phyloP scores from a whole-genome alignment of 345 rosid genomes.

The Turritis glabra region DNA sequence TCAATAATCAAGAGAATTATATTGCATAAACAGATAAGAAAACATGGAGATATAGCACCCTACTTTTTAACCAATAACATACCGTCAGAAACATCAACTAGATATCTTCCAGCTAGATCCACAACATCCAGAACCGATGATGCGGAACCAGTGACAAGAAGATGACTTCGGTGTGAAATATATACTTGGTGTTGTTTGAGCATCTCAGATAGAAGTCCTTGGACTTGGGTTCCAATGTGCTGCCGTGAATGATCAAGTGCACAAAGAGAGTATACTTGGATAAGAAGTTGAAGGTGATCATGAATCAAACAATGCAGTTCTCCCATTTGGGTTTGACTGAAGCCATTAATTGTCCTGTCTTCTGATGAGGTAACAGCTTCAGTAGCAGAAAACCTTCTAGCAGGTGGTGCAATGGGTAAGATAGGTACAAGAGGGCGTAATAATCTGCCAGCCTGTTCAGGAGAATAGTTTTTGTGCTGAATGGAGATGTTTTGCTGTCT shows the following conservation, averaged over 20 bases:
- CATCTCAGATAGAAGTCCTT: conserved; percentile 70
- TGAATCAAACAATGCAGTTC: conserved; percentile 76
- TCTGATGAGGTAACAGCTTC: conserved; percentile 40
- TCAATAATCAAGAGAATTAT: conserved; percentile 28
- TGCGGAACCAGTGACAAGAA: conserved; percentile 45
- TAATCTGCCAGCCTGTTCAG: conserved; percentile 65
- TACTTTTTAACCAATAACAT: conserved; percentile 27
- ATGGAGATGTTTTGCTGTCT: conserved; percentile 54
- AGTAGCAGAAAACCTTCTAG: conserved; percentile 39
- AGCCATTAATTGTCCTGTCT: conserved; percentile 51
- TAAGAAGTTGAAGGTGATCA: conserved; percentile 89
- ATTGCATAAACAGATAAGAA: conserved; percentile 18
- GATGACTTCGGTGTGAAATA: conserved; percentile 52
- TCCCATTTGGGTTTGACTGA: conserved; percentile 66
- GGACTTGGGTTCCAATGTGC: conserved; percentile 64
- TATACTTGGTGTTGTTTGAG: conserved; percentile 58
- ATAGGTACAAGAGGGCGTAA: conserved; percentile 79
- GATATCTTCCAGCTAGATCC: conserved; percentile 56
- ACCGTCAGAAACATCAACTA: conserved; percentile 67
- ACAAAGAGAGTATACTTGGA: conserved; percentile 83
- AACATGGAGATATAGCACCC: conserved; percentile 20
- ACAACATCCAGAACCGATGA: conserved; percentile 62
- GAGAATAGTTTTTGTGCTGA: conserved; percentile 48
- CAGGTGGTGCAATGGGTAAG: conserved; percentile 43
- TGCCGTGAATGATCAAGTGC: conserved; percentile 72